These are phyloP conservation scores for Backusella australiensis DNA, from an alignment of 192 early-diverging fungal species.

Conservation along the genomic window DNA sequence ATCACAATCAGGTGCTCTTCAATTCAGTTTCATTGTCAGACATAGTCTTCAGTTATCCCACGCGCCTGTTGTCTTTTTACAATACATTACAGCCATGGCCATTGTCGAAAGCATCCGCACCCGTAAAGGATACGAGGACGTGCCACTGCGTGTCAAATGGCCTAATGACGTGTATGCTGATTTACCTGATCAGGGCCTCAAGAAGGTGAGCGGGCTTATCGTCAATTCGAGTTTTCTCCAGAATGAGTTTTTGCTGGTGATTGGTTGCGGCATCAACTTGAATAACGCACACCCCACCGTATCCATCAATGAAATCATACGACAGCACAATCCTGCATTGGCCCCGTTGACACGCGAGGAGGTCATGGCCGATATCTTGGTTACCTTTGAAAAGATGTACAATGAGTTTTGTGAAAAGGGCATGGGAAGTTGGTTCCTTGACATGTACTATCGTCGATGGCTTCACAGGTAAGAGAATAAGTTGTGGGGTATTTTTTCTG, in stretches of 20 bases:
- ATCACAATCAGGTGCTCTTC: constrained; percentile 85
- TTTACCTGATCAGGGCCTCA: constrained; percentile 48
- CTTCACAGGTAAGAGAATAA: constrained; percentile 61
- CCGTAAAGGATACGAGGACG: constrained; percentile 68
- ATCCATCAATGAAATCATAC: constrained; percentile 81
- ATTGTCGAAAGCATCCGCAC: constrained; percentile 74
- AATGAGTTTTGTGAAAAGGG: constrained; percentile 59
- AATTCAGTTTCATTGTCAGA: constrained; percentile 80
- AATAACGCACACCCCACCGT: constrained; percentile 83
- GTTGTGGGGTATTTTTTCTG: neutral
- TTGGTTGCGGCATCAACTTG: constrained; percentile 90
- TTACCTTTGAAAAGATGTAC: constrained; percentile 78
- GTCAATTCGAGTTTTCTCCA: constrained; percentile 76
- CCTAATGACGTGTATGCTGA: constrained; percentile 95
- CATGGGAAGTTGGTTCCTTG: constrained; percentile 59
- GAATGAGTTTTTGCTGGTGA: constrained; percentile 75
- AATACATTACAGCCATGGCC: constrained; percentile 90
- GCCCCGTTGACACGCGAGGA: constrained; percentile 65
- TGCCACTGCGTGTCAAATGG: constrained; percentile 93
- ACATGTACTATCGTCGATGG: constrained; percentile 84
- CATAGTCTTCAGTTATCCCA: constrained; percentile 57
- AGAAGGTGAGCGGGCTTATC: constrained; percentile 86
- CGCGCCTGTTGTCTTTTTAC: constrained; percentile 82
- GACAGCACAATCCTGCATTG: constrained; percentile 51
- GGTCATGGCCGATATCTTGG: constrained; percentile 61